A percentile compares a stretch with the other conserved stretches of the same genome.
phyloP scores from a whole-genome alignment of 2,329 filamentous ascomycete genomes.

The Microdochium trichocladiopsis region DNA sequence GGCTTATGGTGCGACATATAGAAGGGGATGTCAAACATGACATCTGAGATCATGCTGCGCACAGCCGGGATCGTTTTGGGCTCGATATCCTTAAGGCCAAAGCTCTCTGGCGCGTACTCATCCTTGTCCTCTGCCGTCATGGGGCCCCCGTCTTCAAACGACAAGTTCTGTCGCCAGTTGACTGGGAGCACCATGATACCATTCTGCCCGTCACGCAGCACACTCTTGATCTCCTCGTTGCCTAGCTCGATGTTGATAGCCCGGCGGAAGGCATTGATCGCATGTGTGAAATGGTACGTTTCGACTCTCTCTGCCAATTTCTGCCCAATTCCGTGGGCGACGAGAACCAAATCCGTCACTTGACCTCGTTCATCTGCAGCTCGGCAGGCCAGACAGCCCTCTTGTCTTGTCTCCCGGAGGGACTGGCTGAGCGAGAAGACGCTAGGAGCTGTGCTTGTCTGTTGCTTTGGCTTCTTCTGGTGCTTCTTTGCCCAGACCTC shows the following conservation, averaged over 20 bases:
- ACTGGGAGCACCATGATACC: constrained; percentile 91
- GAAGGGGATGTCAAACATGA: constrained; percentile 97
- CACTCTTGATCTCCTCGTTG: constrained; percentile 64
- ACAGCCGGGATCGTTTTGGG: constrained; percentile 84
- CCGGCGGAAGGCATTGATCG: constrained; percentile 83
- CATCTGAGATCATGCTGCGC: constrained; percentile 89
- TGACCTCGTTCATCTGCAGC: constrained; percentile 57
- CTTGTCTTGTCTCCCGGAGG: constrained; percentile 9
- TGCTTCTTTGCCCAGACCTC: constrained; percentile 69
- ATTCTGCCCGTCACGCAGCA: constrained; percentile 70
- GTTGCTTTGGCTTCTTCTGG: constrained; percentile 29
- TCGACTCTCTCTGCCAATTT: constrained; percentile 93
- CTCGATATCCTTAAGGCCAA: constrained; percentile 78
- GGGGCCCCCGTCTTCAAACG: constrained; percentile 72
- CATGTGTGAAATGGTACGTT: constrained; percentile 95
- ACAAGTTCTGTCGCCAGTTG: constrained; percentile 88
- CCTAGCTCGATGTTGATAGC: constrained; percentile 80
- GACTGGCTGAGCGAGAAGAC: constrained; percentile 18
- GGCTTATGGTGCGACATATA: constrained; percentile 95
- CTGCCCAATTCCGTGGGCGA: constrained; percentile 94
- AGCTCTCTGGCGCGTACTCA: constrained; percentile 51
- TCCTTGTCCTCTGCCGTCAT: constrained; percentile 46
- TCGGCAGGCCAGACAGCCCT: constrained; percentile 50
- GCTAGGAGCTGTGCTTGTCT: constrained; percentile 14
- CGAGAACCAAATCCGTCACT: constrained; percentile 81